These are phyloP conservation scores for Tothia fuscella DNA, from an alignment of 2,329 filamentous ascomycete genomes.

Conservation along the genomic window DNA sequence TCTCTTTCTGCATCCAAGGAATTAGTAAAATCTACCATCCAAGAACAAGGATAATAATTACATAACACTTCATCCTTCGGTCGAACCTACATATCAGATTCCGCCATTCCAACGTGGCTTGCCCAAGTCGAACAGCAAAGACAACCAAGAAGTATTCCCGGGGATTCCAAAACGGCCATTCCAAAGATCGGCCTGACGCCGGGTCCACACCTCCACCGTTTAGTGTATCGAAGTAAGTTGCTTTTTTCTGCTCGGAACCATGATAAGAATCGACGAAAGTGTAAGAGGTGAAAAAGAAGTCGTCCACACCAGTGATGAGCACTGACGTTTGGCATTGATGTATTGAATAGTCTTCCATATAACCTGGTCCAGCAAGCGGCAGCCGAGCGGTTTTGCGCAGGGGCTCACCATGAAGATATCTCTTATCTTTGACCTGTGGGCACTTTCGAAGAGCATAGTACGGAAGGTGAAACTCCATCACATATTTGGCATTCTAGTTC, in stretches of 20 bases:
- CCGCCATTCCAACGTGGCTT: not conserved
- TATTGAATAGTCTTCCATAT: not conserved
- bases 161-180: not conserved
- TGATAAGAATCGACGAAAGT: not conserved
- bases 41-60: not conserved
- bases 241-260: not conserved
- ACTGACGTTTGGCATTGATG: not conserved
- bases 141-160: not conserved
- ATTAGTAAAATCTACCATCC: too few relatives aligned
- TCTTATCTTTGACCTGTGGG: not conserved
- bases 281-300: not conserved
- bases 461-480: not conserved
- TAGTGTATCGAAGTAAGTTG: not conserved
- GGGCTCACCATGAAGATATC: not conserved
- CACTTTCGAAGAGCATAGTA: not conserved
- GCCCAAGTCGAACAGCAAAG: not conserved
- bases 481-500: not conserved
- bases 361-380: not conserved
- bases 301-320: conserved; percentile 6
- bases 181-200: not conserved
- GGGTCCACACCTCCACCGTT: not conserved
- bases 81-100: not conserved
- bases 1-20: too few relatives aligned
- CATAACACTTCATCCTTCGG: not conserved
- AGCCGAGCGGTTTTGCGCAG: not conserved